Conservation (phyloP, 495 filamentous ascomycete species). For the Venustampulla echinocandica region DNA sequence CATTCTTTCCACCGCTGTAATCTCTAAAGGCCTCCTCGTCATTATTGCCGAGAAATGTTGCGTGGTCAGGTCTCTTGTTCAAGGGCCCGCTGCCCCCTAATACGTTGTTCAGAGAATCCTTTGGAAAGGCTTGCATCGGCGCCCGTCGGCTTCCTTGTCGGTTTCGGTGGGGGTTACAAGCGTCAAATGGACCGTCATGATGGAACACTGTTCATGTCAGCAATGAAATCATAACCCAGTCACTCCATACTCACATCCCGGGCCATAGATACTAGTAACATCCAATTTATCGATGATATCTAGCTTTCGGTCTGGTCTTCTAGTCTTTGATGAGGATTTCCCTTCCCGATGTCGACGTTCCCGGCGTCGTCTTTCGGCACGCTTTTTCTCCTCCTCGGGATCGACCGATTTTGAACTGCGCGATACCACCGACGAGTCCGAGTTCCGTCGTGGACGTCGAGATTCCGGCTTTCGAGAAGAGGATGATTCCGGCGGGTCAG, state of each 20-base stretch:
- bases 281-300: slow-evolving; percentile 98
- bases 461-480: slow-evolving; percentile 32
- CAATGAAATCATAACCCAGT: slow-evolving; percentile 3
- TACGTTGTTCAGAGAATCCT: slow-evolving; percentile 82
- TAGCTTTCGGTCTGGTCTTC: slow-evolving; percentile 52
- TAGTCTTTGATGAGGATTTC: slow-evolving; percentile 41
- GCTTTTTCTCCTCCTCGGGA: slow-evolving; percentile 66
- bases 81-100: slow-evolving; percentile 82
- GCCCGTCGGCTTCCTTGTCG: slow-evolving; percentile 72
- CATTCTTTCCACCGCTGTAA: slow-evolving; percentile 36
- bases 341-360: slow-evolving; percentile 57
- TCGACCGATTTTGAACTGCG: slow-evolving; percentile 47
- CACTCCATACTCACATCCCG: slow-evolving; percentile 59
- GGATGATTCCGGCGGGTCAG: slow-evolving; percentile 36
- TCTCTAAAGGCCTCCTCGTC: slow-evolving; percentile 81
- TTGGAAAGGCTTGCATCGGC: slow-evolving; percentile 95
- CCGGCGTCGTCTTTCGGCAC: slow-evolving; percentile 60
- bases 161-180: slow-evolving; percentile 93
- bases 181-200: slow-evolving; percentile 97
- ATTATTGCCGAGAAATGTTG: slow-evolving; percentile 68
- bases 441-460: slow-evolving; percentile 72
- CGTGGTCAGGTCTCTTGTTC: slow-evolving; percentile 73
- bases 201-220: slow-evolving; percentile 67
- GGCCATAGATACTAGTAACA: slow-evolving; percentile 93
- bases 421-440: slow-evolving; percentile 84